These are phyloP conservation scores for Glycine tomentella DNA, from an alignment of 306 rosid genomes.

Conservation along the genomic window DNA sequence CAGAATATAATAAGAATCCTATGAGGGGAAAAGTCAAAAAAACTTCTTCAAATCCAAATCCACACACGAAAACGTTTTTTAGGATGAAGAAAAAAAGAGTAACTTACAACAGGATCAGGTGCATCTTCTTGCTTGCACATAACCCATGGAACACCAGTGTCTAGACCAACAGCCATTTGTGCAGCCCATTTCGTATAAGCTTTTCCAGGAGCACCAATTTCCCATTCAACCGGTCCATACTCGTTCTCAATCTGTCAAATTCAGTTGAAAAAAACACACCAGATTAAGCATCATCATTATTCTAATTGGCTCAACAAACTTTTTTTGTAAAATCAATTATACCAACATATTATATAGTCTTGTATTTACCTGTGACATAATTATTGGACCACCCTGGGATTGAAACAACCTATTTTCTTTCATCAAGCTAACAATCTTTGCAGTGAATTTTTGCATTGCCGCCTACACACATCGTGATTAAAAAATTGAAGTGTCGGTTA, in stretches of 20 bases:
- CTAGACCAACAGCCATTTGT: slow-evolving; percentile 76
- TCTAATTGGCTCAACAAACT: slow-evolving; percentile 29
- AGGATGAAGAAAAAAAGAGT: background rate
- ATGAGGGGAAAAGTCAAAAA: slow-evolving; percentile 23
- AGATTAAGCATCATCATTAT: slow-evolving; percentile 7
- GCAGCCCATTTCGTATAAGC: slow-evolving; percentile 87
- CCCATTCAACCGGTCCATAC: slow-evolving; percentile 69
- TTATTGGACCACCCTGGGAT: slow-evolving; percentile 95
- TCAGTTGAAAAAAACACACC: background rate
- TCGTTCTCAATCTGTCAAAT: slow-evolving; percentile 85
- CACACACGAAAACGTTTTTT: background rate
- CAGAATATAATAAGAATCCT: slow-evolving; percentile 25
- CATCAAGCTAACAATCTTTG: slow-evolving; percentile 81
- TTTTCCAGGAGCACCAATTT: slow-evolving; percentile 73
- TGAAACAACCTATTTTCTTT: slow-evolving; percentile 78
- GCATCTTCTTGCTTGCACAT: slow-evolving; percentile 94
- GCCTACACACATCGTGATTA: slow-evolving; percentile 56
- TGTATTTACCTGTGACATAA: slow-evolving; percentile 82
- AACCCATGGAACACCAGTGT: slow-evolving; percentile 92
- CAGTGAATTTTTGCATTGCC: slow-evolving; percentile 89
- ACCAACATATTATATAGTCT: background rate
- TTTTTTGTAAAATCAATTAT: background rate
- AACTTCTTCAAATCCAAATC: slow-evolving; percentile 4
- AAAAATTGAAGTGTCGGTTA: slow-evolving; percentile 22
- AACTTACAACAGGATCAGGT: slow-evolving; percentile 85